phyloP scores from a whole-genome alignment of 176 grass and related monocot genomes.

The Aegilops longissima region DNA sequence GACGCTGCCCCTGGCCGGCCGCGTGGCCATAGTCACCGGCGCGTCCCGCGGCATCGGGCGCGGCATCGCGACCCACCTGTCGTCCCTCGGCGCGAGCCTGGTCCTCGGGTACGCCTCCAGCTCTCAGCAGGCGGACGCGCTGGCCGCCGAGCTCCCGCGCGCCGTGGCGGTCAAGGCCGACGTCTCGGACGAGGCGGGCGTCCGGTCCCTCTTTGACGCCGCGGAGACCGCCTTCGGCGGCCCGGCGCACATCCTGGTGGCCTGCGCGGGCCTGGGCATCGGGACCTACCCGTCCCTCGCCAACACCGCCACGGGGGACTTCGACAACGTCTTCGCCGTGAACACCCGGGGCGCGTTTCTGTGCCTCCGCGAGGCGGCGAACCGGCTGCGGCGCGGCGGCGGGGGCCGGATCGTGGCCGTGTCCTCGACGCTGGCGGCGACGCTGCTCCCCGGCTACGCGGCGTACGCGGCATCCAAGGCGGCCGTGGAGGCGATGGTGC shows the following conservation, averaged over 20 bases:
- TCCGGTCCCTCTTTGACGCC: conserved; percentile 7
- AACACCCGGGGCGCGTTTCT: conserved; percentile 77
- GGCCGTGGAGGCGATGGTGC: conserved; percentile 59
- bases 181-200: conserved; percentile 5
- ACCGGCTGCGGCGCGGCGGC: conserved; percentile 45
- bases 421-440: background rate
- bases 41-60: no score
- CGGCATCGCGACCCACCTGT: no score
- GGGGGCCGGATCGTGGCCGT: conserved; percentile 68
- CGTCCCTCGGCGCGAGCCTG: no score
- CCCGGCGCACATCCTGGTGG: conserved; percentile 1
- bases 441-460: background rate
- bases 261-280: background rate
- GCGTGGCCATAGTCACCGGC: no score
- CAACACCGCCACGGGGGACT: conserved; percentile 35
- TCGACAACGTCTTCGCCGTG: conserved; percentile 39
- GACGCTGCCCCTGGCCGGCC: no score
- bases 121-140: background rate
- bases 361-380: conserved; percentile 68
- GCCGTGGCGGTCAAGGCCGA: background rate
- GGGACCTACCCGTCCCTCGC: conserved; percentile 5
- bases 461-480: conserved; percentile 54
- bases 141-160: background rate
- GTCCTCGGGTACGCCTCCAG: no score
- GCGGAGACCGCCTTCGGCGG: background rate